These are phyloP conservation scores for Aspergillus incahuasiensis DNA, from an alignment of 495 filamentous ascomycete genomes.

Conservation along the genomic window DNA sequence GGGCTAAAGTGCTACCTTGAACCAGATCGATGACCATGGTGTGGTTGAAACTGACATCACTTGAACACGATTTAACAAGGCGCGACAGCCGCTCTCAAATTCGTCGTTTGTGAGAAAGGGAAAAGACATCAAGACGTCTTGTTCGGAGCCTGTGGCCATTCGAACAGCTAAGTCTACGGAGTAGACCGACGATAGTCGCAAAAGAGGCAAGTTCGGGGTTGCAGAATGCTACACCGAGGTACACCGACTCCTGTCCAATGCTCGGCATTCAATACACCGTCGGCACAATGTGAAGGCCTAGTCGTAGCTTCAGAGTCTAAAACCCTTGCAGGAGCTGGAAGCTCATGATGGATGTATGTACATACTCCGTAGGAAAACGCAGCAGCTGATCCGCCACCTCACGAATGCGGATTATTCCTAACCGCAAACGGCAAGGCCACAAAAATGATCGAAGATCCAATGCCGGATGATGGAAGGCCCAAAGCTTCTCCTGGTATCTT, in stretches of 20 bases:
- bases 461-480: neutral
- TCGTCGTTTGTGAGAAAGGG: slow-evolving; percentile 57
- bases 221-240: slow-evolving; percentile 2
- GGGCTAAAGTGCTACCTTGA: slow-evolving; percentile 26
- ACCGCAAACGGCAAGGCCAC: neutral
- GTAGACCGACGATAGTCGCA: slow-evolving; percentile 7
- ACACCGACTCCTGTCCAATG: slow-evolving; percentile 10
- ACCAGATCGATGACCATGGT: slow-evolving; percentile 27
- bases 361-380: neutral
- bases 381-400: neutral
- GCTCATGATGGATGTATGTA: too few species aligned
- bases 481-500: neutral
- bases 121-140: slow-evolving; percentile 23
- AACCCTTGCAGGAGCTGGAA: slow-evolving; percentile 12
- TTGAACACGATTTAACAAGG: slow-evolving; percentile 50
- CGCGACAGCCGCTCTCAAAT: slow-evolving; percentile 57
- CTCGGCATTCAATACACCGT: neutral
- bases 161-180: slow-evolving; percentile 2
- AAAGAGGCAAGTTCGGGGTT: slow-evolving; percentile 9
- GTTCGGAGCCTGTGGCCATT: slow-evolving; percentile 13
- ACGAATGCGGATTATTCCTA: slow-evolving; percentile 8
- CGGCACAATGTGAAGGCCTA: too few species aligned
- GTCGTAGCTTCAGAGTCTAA: neutral
- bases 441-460: slow-evolving; percentile 1
- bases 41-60: slow-evolving; percentile 15